phyloP scores from a whole-genome alignment of 2,329 filamentous ascomycete species.

The Pseudocercospora macadamiae region DNA sequence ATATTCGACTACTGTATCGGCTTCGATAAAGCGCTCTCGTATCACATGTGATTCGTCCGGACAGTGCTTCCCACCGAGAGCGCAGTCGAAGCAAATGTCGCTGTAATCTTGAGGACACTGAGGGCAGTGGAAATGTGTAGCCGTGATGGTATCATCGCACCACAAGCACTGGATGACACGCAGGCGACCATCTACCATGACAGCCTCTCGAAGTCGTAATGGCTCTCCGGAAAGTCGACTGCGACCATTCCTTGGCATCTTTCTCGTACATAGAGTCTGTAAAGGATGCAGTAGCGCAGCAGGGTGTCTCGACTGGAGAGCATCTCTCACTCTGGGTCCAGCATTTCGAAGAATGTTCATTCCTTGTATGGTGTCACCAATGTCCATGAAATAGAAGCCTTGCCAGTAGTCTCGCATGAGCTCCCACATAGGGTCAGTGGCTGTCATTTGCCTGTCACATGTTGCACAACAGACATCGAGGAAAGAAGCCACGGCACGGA shows the following conservation, averaged over 20 bases:
- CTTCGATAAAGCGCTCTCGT: background rate
- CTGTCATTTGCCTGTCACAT: background rate
- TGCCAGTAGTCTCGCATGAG: conserved; percentile 3
- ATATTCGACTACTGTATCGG: background rate
- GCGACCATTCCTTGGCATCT: background rate
- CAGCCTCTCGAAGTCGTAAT: background rate
- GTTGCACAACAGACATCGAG: background rate
- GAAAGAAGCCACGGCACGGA: background rate
- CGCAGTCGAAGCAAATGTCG: conserved; percentile 2
- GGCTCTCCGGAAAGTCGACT: background rate
- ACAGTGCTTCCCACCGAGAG: background rate
- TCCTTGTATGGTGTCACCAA: background rate
- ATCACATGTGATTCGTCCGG: background rate
- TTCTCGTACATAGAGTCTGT: background rate
- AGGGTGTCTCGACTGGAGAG: background rate
- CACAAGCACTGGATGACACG: conserved; percentile 1
- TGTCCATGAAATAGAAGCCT: conserved; percentile 4
- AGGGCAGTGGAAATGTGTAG: background rate
- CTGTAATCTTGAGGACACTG: background rate
- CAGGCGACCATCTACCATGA: background rate
- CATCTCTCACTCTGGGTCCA: background rate
- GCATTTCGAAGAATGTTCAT: background rate
- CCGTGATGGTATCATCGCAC: conserved; percentile 1
- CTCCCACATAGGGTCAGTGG: background rate
- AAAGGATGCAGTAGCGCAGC: conserved; percentile 1